Conservation (phyloP, 306 rosid species). For the Dryas alaskensis region DNA sequence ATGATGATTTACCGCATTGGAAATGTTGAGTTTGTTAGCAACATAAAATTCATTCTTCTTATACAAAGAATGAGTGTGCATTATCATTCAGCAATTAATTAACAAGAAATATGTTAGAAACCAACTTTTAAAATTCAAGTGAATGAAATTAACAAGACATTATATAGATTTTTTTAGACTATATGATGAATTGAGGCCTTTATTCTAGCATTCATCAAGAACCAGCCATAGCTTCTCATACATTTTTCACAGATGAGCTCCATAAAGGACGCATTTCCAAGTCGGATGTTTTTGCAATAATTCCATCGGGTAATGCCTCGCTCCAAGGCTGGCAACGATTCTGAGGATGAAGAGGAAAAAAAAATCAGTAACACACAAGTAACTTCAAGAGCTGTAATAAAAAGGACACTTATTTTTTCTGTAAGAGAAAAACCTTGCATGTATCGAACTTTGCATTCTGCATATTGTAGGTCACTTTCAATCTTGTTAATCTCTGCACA, state of each 20-base stretch:
- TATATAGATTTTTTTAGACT: not conserved
- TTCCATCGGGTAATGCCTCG: constrained; percentile 44
- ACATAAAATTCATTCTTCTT: not conserved
- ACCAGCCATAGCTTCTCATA: constrained; percentile 13
- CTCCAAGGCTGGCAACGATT: constrained; percentile 38
- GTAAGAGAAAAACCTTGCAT: constrained; percentile 60
- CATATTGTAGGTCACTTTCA: constrained; percentile 44
- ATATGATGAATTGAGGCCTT: not conserved
- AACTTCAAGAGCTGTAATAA: not conserved
- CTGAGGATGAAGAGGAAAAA: constrained; percentile 20
- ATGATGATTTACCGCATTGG: not conserved
- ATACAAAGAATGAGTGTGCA: not conserved
- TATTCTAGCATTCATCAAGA: not conserved
- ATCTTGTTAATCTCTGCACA: constrained; percentile 69
- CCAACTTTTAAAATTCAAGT: no score
- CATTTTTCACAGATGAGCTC: constrained; percentile 37
- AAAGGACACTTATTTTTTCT: not conserved
- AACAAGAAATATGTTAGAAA: not conserved
- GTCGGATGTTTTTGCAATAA: constrained; percentile 41
- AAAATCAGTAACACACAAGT: not conserved
- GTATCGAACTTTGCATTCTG: constrained; percentile 28
- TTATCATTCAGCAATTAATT: not conserved
- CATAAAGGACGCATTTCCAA: constrained; percentile 43
- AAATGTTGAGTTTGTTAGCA: not conserved
- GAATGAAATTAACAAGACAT: not conserved